Evolutionary conservation across 2,329 filamentous ascomycete genomes (phyloP).

Genomic region (Trichophyton equinum): DNA sequence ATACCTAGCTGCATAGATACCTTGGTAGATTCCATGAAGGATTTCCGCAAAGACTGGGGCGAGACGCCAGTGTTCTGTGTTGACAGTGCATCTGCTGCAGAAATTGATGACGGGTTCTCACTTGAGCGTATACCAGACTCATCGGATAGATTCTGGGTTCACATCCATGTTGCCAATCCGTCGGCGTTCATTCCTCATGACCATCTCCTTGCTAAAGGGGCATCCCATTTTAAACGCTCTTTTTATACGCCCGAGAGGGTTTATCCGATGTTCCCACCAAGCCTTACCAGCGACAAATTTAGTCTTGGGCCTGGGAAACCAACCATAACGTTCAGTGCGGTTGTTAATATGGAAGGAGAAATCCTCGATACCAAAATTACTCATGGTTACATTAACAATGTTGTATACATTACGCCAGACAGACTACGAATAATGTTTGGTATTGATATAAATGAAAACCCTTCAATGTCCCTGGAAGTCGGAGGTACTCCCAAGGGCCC

Average conservation of each 20-base stretch:
- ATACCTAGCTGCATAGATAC: slow-evolving; percentile 13
- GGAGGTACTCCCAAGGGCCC: slow-evolving; percentile 21
- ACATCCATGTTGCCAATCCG: slow-evolving; percentile 52
- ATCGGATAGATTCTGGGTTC: slow-evolving; percentile 43
- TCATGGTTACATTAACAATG: slow-evolving; percentile 43
- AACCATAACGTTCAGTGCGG: slow-evolving; percentile 49
- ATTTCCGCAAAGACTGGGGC: slow-evolving; percentile 46
- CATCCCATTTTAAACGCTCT: slow-evolving; percentile 41
- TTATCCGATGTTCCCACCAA: slow-evolving; percentile 45
- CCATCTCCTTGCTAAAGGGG: slow-evolving; percentile 42
- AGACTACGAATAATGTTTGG: slow-evolving; percentile 29
- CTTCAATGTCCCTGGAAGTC: slow-evolving; percentile 18
- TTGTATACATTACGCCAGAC: slow-evolving; percentile 40
- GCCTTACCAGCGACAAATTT: slow-evolving; percentile 39
- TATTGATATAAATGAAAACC: slow-evolving; percentile 14
- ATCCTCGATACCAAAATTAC: slow-evolving; percentile 43
- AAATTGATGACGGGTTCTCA: slow-evolving; percentile 53
- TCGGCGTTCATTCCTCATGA: slow-evolving; percentile 47
- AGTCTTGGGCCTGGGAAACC: slow-evolving; percentile 43
- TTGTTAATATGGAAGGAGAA: slow-evolving; percentile 39
- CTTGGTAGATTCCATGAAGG: slow-evolving; percentile 44
- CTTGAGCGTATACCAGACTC: slow-evolving; percentile 38
- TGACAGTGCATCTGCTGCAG: slow-evolving; percentile 41
- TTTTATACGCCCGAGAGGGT: slow-evolving; percentile 42
- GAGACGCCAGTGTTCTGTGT: slow-evolving; percentile 48